These are phyloP conservation scores for Barnettozyma pratensis DNA, from an alignment of 805 yeast species.

Conservation along the genomic window DNA sequence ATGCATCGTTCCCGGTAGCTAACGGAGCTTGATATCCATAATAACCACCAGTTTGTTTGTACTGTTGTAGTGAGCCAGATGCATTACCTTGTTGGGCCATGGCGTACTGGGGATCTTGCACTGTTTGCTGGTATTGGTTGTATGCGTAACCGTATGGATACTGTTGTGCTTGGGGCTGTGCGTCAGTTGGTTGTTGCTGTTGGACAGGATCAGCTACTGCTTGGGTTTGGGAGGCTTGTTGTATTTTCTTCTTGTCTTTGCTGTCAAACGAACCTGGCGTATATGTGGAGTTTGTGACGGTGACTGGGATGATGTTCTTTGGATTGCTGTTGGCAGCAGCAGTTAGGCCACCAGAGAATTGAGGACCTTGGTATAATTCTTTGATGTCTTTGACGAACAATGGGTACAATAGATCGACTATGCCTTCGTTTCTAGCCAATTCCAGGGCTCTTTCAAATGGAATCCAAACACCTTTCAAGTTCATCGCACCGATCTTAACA, in stretches of 20 bases:
- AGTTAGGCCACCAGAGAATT: slow-evolving; percentile 26
- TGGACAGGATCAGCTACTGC: not conserved
- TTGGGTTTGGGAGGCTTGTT: not conserved
- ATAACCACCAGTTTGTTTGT: slow-evolving; percentile 7
- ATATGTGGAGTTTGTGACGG: slow-evolving; percentile 23
- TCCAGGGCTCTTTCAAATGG: slow-evolving; percentile 68
- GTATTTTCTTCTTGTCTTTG: slow-evolving; percentile 14
- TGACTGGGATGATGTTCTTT: slow-evolving; percentile 25
- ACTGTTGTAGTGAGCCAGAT: slow-evolving; percentile 4
- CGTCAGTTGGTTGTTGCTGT: not conserved
- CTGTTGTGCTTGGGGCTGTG: slow-evolving; percentile 8
- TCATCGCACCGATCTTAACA: slow-evolving; percentile 73
- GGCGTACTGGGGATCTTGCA: slow-evolving; percentile 6
- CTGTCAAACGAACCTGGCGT: slow-evolving; percentile 18
- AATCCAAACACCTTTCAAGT: slow-evolving; percentile 71
- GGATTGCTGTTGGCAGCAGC: slow-evolving; percentile 27
- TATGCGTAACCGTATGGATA: slow-evolving; percentile 11
- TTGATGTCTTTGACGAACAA: slow-evolving; percentile 64
- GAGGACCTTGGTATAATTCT: slow-evolving; percentile 27
- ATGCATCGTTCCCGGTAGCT: not conserved
- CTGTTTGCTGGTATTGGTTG: slow-evolving; percentile 11
- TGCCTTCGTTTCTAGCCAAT: slow-evolving; percentile 64
- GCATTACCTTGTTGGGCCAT: not conserved
- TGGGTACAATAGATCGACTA: slow-evolving; percentile 52
- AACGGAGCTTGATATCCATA: slow-evolving; percentile 7